phyloP scores from a whole-genome alignment of 2,329 filamentous ascomycete genomes.

The Cladosporium oxysporum region DNA sequence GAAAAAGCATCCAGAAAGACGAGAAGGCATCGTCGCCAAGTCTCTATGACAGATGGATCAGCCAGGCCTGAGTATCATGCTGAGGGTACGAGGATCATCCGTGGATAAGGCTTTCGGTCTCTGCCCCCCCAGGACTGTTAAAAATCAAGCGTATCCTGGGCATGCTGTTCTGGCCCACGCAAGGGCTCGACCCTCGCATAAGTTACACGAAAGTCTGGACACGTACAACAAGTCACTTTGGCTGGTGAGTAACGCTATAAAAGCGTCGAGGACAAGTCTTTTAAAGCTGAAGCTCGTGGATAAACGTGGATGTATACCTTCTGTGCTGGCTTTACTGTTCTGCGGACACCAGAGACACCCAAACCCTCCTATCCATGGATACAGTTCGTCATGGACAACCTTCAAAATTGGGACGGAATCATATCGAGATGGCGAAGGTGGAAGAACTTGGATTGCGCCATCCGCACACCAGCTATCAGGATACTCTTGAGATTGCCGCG shows the following conservation, averaged over 20 bases:
- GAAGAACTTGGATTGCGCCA: neutral
- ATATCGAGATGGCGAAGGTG: neutral
- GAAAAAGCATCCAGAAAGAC: too few species aligned
- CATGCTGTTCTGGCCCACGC: neutral
- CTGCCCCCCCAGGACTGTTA: neutral
- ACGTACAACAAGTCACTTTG: neutral
- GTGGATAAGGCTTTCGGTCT: neutral
- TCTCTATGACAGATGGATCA: neutral
- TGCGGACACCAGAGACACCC: neutral
- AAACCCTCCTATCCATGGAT: neutral
- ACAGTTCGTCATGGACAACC: too few species aligned
- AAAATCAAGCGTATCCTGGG: neutral
- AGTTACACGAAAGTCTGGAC: neutral
- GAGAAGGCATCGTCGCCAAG: neutral
- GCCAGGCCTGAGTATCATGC: neutral
- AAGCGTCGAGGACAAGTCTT: neutral
- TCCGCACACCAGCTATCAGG: too few species aligned
- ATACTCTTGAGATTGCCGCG: neutral
- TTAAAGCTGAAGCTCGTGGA: neutral
- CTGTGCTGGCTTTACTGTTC: neutral
- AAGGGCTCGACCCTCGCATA: neutral
- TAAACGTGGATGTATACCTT: neutral
- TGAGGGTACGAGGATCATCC: too few species aligned
- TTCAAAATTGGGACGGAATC: neutral
- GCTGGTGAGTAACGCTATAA: neutral